Percentiles rank a stretch among this genome's conserved stretches.
These are phyloP conservation scores for Brassica napus DNA, from an alignment of 345 rosid species.

Conservation along the genomic window DNA sequence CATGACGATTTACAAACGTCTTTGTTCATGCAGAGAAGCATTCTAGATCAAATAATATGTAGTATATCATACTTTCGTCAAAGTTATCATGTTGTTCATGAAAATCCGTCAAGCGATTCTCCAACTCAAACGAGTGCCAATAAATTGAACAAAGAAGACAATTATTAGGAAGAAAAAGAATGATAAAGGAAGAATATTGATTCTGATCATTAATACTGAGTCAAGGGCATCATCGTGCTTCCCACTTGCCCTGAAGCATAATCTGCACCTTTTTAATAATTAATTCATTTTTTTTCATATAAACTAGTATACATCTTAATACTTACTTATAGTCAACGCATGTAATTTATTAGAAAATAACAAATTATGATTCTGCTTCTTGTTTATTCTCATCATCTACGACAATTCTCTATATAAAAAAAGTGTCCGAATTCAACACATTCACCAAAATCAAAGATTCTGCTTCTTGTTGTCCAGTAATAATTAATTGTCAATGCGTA, in stretches of 20 bases:
- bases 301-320: background rate
- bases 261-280: conserved; percentile 13
- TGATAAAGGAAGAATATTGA: conserved; percentile 1
- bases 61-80: background rate
- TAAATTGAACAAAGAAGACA: background rate
- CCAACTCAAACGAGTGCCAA: conserved; percentile 12
- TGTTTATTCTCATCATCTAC: background rate
- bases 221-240: conserved; percentile 38
- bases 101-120: background rate
- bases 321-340: background rate
- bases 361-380: background rate
- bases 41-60: background rate
- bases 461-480: background rate
- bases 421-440: conserved; percentile 16
- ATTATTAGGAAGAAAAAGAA: background rate
- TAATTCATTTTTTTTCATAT: background rate
- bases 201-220: conserved; percentile 16
- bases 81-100: background rate
- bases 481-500: background rate
- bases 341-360: background rate
- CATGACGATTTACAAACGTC: background rate
- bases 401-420: background rate
- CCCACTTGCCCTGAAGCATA: conserved; percentile 32
- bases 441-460: conserved; percentile 11
- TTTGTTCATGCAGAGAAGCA: background rate